Conservation (phyloP, 768 basidiomycete genomes). For the Leccinum longicurvipes region DNA sequence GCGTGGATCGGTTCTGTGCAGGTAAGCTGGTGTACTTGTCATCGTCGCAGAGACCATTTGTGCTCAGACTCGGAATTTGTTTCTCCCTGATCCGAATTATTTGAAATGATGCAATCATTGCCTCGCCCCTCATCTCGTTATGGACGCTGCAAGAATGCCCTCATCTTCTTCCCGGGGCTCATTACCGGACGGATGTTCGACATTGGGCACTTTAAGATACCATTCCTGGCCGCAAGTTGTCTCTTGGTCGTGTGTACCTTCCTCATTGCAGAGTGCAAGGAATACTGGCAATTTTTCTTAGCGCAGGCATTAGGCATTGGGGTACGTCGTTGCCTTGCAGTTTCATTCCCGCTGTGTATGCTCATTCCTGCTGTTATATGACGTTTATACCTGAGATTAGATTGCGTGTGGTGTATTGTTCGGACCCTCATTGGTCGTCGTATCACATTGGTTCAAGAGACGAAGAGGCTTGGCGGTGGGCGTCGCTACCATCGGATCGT, state of each 20-base stretch:
- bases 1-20: too few relatives aligned
- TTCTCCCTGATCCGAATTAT: too few relatives aligned
- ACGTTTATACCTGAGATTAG: constrained; percentile 10
- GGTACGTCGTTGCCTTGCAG: constrained; percentile 36
- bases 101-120: too few relatives aligned
- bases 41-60: too few relatives aligned
- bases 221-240: constrained; percentile 45
- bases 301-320: constrained; percentile 69
- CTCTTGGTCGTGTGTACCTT: constrained; percentile 54
- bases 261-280: constrained; percentile 60
- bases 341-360: background rate
- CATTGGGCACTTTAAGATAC: constrained; percentile 59
- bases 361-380: background rate
- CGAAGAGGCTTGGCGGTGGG: constrained; percentile 57
- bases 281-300: constrained; percentile 73
- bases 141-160: constrained; percentile 48
- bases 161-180: constrained; percentile 60
- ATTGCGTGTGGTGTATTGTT: constrained; percentile 56
- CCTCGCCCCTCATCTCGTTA: too few relatives aligned
- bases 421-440: constrained; percentile 53
- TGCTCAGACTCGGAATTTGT: too few relatives aligned
- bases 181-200: constrained; percentile 70
- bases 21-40: background rate
- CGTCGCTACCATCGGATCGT: constrained; percentile 59
- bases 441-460: constrained; percentile 74